Base-by-base conservation (phyloP, 2,329 filamentous ascomycete species). In the Beauveria varroae region DNA sequence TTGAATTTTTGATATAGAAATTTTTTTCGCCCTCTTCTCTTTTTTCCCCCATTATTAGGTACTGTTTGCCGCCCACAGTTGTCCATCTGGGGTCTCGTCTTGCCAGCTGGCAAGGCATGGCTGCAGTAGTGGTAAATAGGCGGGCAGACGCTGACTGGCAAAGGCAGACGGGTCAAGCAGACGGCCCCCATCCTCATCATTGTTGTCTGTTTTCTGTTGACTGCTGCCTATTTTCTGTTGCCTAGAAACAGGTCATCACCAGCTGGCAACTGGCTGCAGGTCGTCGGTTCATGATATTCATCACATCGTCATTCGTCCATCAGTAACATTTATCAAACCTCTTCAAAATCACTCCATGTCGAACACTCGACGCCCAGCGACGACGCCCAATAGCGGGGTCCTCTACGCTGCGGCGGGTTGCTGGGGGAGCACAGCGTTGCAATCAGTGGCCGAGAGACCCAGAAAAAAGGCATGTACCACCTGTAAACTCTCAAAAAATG, bases 71-170 rank as follows among this genome's bases (percentile, higher is more conserved):
- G 53, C 41, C 53, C 53, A 46, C 53, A 22, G 26, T 43, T 26
- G 34, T 16, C 51, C 51, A 54, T 54, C 51, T 54, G 51, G 51
- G 51, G 51, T 43, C 5, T 37, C 34, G 34, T 37, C 34, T 50
- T 51, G 59, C 59, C 59, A 56, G 59, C 59, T 61, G 59, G 52
- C 59, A 57, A 37, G 37, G 44, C 51, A 40, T 41, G 14, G 20
- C 28, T 52, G 44, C 10, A 20, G 30, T 51, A 28, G 26, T 30
- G 49, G 26, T 20, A 43, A 10, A 5, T 20, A 43, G 41, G 41
- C 20, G 5, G 44, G 18, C 47, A 30, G 24, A 14, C 30, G 30
- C 30, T 34, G 30, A 14, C 30, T 34, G 8, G 30, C 30, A 34
- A 34, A 37, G 34, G 5, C 34, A 37, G 34, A 37, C 34, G 34